Base-by-base conservation (phyloP, 2,329 filamentous ascomycete species). In the Ceratocystis diversiconidia region DNA sequence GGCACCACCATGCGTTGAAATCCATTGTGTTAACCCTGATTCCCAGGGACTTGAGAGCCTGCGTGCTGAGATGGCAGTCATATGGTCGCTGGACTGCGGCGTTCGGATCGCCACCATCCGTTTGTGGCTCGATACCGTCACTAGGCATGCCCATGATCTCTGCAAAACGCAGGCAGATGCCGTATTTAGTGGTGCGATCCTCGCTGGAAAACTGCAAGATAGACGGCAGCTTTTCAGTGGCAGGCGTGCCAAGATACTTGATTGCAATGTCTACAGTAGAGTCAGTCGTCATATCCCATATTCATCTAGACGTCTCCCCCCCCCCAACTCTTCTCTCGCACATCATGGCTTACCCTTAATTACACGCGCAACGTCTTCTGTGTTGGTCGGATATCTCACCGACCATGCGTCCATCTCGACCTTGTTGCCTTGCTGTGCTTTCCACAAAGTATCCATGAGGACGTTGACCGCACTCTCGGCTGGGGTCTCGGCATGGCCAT, bases 321-420 rank as follows among this genome's bases (percentile, higher is more conserved):
- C 52, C 52, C 52, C 52, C 28, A 10, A 8, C 2, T 17, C 5
- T 17, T 17, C 8, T 32, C 25, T 32, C 17, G n/a, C 17, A n/a
- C 25, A 17, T 25, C 46, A 32, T 19, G 69, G 75, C 78, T 70
- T 77, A 85, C 83, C 83, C 68, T 85, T 80, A 71, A 85, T 88
- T 59, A 96, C 88, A 48, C 92, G 81, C 19, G 81, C 90, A 19
- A 95, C 86, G 72, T 96, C 92, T 72, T 90, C 87, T 0, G 90
- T 95, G 73, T 94, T 94, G 6, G 91, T 95, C 7, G 91, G 91
- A 76, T 90, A 95, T 32, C 91, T 82, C 62, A 88, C 76, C 1
- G 89, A 86, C 85, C 90, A 95, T 73, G 95, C 86, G 72, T 96
- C 91, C 85, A 95, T 92, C 72, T 83, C 85, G 50, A 91, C 79